Evolutionary conservation across 2,329 filamentous ascomycete genomes (phyloP).

Genomic region (Knufia fluminis): DNA sequence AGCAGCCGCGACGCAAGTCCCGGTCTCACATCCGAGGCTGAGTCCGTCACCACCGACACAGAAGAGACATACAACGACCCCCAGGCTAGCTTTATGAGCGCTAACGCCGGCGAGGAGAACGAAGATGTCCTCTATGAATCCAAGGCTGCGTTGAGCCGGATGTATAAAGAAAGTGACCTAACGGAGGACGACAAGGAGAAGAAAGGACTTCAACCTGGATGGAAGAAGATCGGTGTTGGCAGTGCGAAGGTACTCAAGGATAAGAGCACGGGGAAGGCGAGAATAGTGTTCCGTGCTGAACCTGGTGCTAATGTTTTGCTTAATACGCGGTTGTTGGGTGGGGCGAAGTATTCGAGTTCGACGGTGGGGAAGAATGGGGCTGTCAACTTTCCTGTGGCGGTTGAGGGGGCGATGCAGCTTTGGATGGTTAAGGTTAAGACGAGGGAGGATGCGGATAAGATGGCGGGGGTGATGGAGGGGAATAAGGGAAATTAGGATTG

Average conservation of each 20-base stretch:
- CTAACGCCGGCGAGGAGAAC: conserved; percentile 60
- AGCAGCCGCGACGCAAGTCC: conserved; percentile 39
- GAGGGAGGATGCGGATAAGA: conserved; percentile 15
- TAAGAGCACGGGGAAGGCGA: conserved; percentile 56
- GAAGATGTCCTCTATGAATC: conserved; percentile 63
- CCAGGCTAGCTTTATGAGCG: conserved; percentile 54
- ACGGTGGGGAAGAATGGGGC: conserved; percentile 16
- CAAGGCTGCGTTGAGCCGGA: conserved; percentile 60
- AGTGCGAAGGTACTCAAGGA: conserved; percentile 64
- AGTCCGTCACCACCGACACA: conserved; percentile 30
- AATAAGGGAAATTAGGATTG: conserved; percentile 15
- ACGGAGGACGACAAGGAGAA: conserved; percentile 32
- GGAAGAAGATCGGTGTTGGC: conserved; percentile 63
- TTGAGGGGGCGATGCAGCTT: conserved; percentile 16
- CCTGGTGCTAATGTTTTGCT: conserved; percentile 64
- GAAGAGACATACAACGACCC: conserved; percentile 49
- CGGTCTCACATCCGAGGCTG: conserved; percentile 34
- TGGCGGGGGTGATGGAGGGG: conserved; percentile 18
- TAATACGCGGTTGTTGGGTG: conserved; percentile 57
- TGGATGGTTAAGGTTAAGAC: conserved; percentile 23
- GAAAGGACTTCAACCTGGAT: conserved; percentile 43
- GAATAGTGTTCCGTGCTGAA: conserved; percentile 65
- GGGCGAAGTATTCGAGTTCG: conserved; percentile 52
- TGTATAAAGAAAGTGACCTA: conserved; percentile 32
- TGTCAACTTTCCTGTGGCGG: conserved; percentile 18